phyloP scores from a whole-genome alignment of 768 basidiomycete species.

The Suillus alpinus region DNA sequence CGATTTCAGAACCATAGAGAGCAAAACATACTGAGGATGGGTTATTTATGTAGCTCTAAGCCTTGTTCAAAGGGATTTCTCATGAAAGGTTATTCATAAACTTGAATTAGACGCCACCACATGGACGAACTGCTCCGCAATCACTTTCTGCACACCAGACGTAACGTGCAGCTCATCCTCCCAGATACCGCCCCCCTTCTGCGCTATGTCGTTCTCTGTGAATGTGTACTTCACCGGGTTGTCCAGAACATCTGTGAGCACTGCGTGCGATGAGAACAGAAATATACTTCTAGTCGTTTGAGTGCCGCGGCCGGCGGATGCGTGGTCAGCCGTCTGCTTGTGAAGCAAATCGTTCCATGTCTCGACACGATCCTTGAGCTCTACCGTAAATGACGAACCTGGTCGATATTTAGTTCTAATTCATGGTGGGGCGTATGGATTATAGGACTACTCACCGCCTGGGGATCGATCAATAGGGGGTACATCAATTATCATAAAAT shows the following conservation, averaged over 20 bases:
- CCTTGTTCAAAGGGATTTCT: no score
- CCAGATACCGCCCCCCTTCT: conserved; percentile 34
- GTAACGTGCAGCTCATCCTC: conserved; percentile 34
- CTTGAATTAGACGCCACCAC: neutral
- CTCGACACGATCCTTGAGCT: neutral
- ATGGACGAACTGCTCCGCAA: conserved; percentile 16
- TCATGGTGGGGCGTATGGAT: neutral
- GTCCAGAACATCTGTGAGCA: conserved; percentile 34
- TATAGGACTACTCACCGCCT: conserved; percentile 22
- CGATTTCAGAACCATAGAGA: no score
- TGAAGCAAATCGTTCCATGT: conserved; percentile 33
- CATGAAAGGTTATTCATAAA: no score
- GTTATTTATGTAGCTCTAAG: no score
- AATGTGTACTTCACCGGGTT: conserved; percentile 32
- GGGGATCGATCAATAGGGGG: conserved; percentile 39
- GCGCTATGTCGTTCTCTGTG: conserved; percentile 23
- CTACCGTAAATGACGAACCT: neutral
- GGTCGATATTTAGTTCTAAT: neutral
- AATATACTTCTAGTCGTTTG: conserved; percentile 24
- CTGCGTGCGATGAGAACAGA: conserved; percentile 31
- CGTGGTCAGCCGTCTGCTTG: conserved; percentile 23
- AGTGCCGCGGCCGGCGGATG: conserved; percentile 10
- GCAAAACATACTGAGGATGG: no score
- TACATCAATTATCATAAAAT: conserved; percentile 37
- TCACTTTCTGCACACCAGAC: conserved; percentile 25